phyloP scores from a whole-genome alignment of 2,329 filamentous ascomycete species.

The Pseudocercospora musae region DNA sequence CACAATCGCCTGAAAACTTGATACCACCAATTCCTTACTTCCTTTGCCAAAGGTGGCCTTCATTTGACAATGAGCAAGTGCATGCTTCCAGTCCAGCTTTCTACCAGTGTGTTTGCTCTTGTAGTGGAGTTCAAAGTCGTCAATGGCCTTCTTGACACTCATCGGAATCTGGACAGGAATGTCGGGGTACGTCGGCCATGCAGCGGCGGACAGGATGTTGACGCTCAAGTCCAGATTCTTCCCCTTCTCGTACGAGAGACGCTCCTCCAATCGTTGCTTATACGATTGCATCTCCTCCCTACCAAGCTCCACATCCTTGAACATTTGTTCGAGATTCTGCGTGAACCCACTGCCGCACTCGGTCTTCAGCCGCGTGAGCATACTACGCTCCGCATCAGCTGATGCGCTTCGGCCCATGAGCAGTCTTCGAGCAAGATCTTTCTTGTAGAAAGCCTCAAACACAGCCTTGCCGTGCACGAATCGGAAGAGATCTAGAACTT shows the following conservation, averaged over 20 bases:
- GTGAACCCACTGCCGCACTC: slow-evolving; percentile 95
- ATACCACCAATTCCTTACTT: slow-evolving; percentile 83
- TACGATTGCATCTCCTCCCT: slow-evolving; percentile 92
- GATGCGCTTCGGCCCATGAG: slow-evolving; percentile 91
- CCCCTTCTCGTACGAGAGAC: slow-evolving; percentile 41
- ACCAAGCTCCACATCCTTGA: slow-evolving; percentile 93
- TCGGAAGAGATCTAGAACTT: slow-evolving; percentile 89
- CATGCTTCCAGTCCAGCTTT: slow-evolving; percentile 86
- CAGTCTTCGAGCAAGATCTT: slow-evolving; percentile 83
- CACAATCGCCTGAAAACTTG: slow-evolving; percentile 87
- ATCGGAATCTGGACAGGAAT: slow-evolving; percentile 69
- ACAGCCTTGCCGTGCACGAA: slow-evolving; percentile 97
- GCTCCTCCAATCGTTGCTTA: slow-evolving; percentile 63
- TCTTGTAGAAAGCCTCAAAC: slow-evolving; percentile 99
- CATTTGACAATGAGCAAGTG: slow-evolving; percentile 84
- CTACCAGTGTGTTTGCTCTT: slow-evolving; percentile 84
- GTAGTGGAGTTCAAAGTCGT: slow-evolving; percentile 82
- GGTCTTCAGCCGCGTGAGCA: slow-evolving; percentile 85
- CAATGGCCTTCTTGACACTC: slow-evolving; percentile 71
- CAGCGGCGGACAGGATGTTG: slow-evolving; percentile 82
- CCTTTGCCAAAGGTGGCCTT: slow-evolving; percentile 76
- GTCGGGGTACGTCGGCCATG: slow-evolving; percentile 91
- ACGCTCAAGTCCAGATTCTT: slow-evolving; percentile 74
- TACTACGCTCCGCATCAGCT: slow-evolving; percentile 91
- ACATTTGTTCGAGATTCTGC: slow-evolving; percentile 98